A percentile compares a stretch with the other conserved stretches of the same genome.
Conservation (phyloP, 1,139 yeast species). For the Magnusiomyces magnusii region DNA sequence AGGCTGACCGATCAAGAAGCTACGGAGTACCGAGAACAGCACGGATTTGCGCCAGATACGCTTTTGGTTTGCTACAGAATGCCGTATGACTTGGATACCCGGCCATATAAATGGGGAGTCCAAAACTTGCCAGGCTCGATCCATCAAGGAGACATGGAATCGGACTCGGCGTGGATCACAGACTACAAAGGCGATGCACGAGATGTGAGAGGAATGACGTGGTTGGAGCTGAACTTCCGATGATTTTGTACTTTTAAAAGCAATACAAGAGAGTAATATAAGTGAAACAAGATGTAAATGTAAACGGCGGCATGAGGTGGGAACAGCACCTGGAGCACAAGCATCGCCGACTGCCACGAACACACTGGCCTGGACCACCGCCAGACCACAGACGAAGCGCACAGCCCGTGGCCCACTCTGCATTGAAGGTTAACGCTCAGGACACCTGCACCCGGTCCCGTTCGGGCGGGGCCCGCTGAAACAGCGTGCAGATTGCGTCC, state of each 20-base stretch:
- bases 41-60: slow-evolving; percentile 2
- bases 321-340: too few species aligned
- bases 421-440: too few species aligned
- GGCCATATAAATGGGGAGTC: slow-evolving; percentile 15
- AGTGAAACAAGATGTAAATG: too few species aligned
- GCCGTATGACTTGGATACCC: slow-evolving; percentile 29
- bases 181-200: neutral
- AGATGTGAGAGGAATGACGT: neutral
- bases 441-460: neutral
- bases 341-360: too few species aligned
- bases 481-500: neutral
- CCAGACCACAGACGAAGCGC: too few species aligned
- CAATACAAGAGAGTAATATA: too few species aligned
- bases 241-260: neutral
- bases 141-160: too few species aligned
- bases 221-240: neutral
- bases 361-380: too few species aligned
- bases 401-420: too few species aligned
- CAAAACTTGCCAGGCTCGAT: neutral
- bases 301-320: too few species aligned
- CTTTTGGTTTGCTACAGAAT: slow-evolving; percentile 19
- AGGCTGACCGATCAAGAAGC: slow-evolving; percentile 2
- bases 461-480: neutral
- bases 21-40: neutral
- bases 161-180: neutral